Conservation (phyloP, 495 filamentous ascomycete species). For the Xylaria grammica region DNA sequence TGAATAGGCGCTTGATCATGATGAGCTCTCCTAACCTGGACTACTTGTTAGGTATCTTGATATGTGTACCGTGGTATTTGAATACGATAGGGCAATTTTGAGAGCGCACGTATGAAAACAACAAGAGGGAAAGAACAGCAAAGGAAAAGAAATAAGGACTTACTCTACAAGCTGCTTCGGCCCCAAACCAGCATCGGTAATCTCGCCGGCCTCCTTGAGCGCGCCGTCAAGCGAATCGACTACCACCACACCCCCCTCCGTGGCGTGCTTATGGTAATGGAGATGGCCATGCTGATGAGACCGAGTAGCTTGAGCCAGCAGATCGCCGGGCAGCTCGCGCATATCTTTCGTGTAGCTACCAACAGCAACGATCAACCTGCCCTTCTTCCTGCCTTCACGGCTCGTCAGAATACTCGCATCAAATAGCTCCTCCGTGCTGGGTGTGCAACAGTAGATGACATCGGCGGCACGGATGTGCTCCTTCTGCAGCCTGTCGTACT, state of each 20-base stretch:
- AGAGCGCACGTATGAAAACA: not conserved
- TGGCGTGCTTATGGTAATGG: conserved; percentile 74
- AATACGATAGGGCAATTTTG: not conserved
- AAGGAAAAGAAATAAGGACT: conserved; percentile 21
- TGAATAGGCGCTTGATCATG: conserved; percentile 55
- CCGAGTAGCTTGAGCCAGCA: conserved; percentile 72
- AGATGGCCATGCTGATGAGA: conserved; percentile 48
- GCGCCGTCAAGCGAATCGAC: conserved; percentile 84
- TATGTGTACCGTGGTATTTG: not conserved
- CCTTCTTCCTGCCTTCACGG: conserved; percentile 72
- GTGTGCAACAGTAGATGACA: conserved; percentile 76
- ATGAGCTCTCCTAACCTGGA: conserved; percentile 71
- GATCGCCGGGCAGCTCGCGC: conserved; percentile 79
- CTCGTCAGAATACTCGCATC: conserved; percentile 64
- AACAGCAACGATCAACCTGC: conserved; percentile 77
- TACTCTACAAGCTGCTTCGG: conserved; percentile 78
- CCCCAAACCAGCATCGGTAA: conserved; percentile 76
- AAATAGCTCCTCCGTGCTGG: conserved; percentile 53
- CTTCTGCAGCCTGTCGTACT: conserved; percentile 69
- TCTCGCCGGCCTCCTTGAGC: conserved; percentile 85
- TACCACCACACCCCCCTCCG: conserved; percentile 74
- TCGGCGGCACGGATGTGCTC: conserved; percentile 71
- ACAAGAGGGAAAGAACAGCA: not conserved
- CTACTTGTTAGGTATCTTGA: conserved; percentile 26
- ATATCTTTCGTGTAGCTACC: conserved; percentile 86